Base-by-base conservation (phyloP, 768 basidiomycete genomes). In the Coprinopsis cinerea region DNA sequence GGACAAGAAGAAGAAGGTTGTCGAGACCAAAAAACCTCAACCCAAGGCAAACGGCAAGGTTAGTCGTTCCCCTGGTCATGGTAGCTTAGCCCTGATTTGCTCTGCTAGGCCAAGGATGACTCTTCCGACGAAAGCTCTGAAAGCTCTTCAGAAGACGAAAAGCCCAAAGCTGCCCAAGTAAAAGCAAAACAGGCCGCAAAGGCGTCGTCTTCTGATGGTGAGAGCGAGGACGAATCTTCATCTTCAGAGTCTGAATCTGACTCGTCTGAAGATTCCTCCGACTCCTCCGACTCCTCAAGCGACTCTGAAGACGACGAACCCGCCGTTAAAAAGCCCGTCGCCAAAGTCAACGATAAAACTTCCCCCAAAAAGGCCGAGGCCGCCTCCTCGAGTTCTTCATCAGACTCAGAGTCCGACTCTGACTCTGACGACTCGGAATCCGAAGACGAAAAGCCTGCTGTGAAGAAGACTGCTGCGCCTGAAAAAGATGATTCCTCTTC, bases 141-240 rank as follows among this genome's bases (percentile, higher is more conserved):
- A 52, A 66, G 64, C 45, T 68, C 68, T 13, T 71, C 68, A 18
- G 71, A 79, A 55, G 80, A 80, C 34, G 79, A 82, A 59, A 77
- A 78, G 58, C 72, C 78, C 52, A 81, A 82, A 61, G 73, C 75
- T 32, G 67, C 70, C 6, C 76, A 76, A 58, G 67, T 77, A 30
- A 77, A 76, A 54, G 65, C 66, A 15, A 72, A 75, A 53, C 62
- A 64, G n/a, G 59, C 63, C 35, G 57, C 70, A 27, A 68, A 68
- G 48, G 65, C 66, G 1, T 64, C 62, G 48, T 66, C 67, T 27
- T 62, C 59, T 34, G 69, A 70, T 15, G 17, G 36, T 39, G 14
- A 24, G 20, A 23, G 34, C 17, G 26, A 11, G n/a, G 17, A 26
- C 17, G 25, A 17, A 4, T 9, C 32, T 23, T 23, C 30, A 15